Evolutionary conservation across 306 rosid species (phyloP), one percentile per base, ranked within the genome.

Genomic region (Vigna trinervia): DNA sequence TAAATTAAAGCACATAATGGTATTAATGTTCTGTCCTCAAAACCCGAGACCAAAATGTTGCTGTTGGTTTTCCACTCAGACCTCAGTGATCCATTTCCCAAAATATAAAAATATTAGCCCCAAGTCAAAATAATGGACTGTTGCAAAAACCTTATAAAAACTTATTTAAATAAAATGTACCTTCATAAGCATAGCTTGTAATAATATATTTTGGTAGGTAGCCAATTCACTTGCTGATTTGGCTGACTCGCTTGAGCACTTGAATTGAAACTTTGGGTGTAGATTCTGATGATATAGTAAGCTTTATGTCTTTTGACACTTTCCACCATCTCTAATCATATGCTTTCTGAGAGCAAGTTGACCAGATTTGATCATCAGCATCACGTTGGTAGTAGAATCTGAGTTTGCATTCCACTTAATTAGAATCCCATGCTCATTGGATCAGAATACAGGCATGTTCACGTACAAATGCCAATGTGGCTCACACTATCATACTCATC

Each of bases 351-450:
- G 81, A 70, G 63, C 83, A 88, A 89, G 89, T 88, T 87, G 91
- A 83, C 85, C 61, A 22, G 63, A 77, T 46, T 73, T 79, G 86
- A 56, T 83, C 73, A 78, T 83, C 73, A 76, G 83, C 72, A 81
- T 79, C 78, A 59, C 80, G 70, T 83, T 58, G 23, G 57, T 72
- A 75, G 88, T 88, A 38, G 93, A 82, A 86, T 90, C 83, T 82
- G 94, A 91, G 91, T 86, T 70, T 83, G 92, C 87, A 82, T 84
- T 88, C 97, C 97, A 91, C 94, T 87, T 48, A 30, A 39, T 47
- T 39, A 71, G 85, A 78, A 85, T 86, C 85, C 46, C 76, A 81
- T 74, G 82, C 87, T 78, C 81, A 69, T 82, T 71, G 67, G 80
- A 38, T 39, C 66, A 78, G 69, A 83, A 82, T 79, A 76, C 77